Evolutionary conservation across 108 stramenopile genomes (phyloP).

Genomic region (Pseudonitzschia pungens): DNA sequence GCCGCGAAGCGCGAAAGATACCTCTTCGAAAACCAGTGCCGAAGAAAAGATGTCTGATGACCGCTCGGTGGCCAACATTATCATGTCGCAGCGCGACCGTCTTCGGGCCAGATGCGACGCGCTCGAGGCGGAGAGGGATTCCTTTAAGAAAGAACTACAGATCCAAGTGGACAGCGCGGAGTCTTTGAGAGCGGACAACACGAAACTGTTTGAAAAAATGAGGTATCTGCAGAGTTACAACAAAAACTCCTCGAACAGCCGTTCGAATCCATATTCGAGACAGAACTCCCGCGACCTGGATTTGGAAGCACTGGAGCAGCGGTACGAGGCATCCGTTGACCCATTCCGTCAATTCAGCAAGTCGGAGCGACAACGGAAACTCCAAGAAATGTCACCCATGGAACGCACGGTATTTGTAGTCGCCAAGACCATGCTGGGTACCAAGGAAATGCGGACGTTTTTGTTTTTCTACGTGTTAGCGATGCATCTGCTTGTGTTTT

Average conservation of each 20-base stretch:
- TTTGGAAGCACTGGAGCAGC: conserved; percentile 84
- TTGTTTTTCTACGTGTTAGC: conserved; percentile 79
- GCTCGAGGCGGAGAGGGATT: conserved; percentile 84
- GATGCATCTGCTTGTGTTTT: conserved; percentile 84
- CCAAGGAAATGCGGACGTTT: conserved; percentile 82
- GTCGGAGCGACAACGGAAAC: conserved; percentile 80
- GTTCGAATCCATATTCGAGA: conserved; percentile 20
- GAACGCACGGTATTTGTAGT: conserved; percentile 84
- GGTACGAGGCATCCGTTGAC: conserved; percentile 88
- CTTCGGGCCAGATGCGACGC: conserved; percentile 73
- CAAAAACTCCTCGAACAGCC: conserved; percentile 25
- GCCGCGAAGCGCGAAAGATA: conserved; percentile 22
- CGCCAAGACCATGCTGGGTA: conserved; percentile 76
- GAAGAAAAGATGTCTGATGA: conserved; percentile 75
- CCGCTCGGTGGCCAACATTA: conserved; percentile 88
- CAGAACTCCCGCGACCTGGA: conserved; percentile 72
- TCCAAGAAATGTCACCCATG: conserved; percentile 87
- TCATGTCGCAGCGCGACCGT: conserved; percentile 89
- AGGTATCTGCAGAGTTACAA: conserved; percentile 80
- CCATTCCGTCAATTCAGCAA: conserved; percentile 87
- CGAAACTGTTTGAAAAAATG: conserved; percentile 90
- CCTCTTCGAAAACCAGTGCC: conserved; percentile 7
- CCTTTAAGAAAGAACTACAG: conserved; percentile 86
- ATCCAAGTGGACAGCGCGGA: conserved; percentile 74
- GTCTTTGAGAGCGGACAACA: conserved; percentile 80